These are phyloP conservation scores for Penicillium palitans DNA, from an alignment of 2,329 filamentous ascomycete genomes.

Conservation along the genomic window DNA sequence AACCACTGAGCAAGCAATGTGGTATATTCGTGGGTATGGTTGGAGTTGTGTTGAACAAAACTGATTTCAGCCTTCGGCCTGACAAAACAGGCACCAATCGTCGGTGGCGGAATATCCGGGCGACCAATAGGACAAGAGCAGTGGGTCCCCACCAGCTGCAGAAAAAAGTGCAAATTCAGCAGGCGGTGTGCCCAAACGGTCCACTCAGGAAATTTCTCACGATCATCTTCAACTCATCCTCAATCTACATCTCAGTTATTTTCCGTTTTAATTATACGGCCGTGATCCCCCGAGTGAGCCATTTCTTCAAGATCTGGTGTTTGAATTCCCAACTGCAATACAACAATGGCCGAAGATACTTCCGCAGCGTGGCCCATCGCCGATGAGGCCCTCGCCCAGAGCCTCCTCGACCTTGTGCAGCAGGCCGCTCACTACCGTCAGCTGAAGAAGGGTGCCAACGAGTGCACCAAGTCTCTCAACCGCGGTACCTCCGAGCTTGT, in stretches of 20 bases:
- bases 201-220: slow-evolving; percentile 5
- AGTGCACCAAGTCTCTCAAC: slow-evolving; percentile 84
- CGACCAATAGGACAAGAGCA: not conserved
- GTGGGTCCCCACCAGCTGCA: not conserved
- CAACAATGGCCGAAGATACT: slow-evolving; percentile 37
- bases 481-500: slow-evolving; percentile 70
- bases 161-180: not conserved
- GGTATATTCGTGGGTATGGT: not conserved
- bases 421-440: slow-evolving; percentile 64
- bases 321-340: slow-evolving; percentile 11
- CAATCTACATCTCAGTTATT: slow-evolving; percentile 3
- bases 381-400: slow-evolving; percentile 72
- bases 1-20: not conserved
- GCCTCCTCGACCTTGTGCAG: slow-evolving; percentile 80
- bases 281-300: slow-evolving; percentile 44
- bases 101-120: not conserved
- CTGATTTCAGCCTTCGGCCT: not conserved
- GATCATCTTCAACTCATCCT: slow-evolving; percentile 4
- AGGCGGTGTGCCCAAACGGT: slow-evolving; percentile 8
- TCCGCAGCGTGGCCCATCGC: slow-evolving; percentile 66
- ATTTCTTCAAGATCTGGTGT: slow-evolving; percentile 29
- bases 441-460: slow-evolving; percentile 87
- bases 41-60: too few relatives aligned
- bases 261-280: slow-evolving; percentile 22
- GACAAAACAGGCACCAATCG: not conserved